Evolutionary conservation across 2,329 filamentous ascomycete genomes (phyloP).

Genomic region (Epichloe brachyelytri): DNA sequence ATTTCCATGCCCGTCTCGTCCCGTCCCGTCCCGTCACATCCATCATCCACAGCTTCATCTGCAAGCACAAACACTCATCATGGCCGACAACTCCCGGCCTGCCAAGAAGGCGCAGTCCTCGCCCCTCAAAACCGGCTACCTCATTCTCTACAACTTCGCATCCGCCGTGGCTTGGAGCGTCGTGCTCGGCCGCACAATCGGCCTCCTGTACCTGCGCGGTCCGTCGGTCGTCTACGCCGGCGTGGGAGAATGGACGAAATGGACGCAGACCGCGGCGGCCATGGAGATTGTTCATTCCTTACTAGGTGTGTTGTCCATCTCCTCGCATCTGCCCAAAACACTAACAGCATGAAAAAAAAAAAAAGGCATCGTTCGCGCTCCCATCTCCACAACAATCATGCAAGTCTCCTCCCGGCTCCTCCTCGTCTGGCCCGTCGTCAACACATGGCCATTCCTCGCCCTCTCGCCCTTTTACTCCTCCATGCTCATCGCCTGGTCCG

Average conservation of each 20-base stretch:
- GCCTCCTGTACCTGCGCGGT: constrained; percentile 39
- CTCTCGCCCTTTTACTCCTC: constrained; percentile 51
- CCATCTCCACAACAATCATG: constrained; percentile 73
- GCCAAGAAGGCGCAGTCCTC: not conserved
- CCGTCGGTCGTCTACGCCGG: constrained; percentile 46
- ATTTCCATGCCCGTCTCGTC: not conserved
- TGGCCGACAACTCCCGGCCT: constrained; percentile 1
- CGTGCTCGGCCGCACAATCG: constrained; percentile 56
- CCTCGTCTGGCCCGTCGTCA: constrained; percentile 76
- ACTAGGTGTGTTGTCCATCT: constrained; percentile 41
- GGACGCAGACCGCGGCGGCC: constrained; percentile 72
- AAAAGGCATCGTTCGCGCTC: constrained; percentile 73
- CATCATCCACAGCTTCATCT: not conserved
- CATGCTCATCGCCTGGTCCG: constrained; percentile 78
- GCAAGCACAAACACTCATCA: not conserved
- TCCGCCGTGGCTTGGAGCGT: constrained; percentile 68
- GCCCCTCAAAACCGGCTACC: constrained; percentile 47
- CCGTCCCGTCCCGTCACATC: not conserved
- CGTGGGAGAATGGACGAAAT: constrained; percentile 55
- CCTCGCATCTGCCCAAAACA: not conserved
- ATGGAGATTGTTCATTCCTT: constrained; percentile 77
- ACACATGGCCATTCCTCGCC: constrained; percentile 57
- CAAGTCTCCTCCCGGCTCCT: constrained; percentile 81
- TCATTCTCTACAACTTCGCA: constrained; percentile 73
- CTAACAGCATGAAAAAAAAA: not conserved